Evolutionary conservation across 2,329 filamentous ascomycete genomes (phyloP), one percentile per base, ranked within the genome.

Genomic region (Pyrenophora graminea): DNA sequence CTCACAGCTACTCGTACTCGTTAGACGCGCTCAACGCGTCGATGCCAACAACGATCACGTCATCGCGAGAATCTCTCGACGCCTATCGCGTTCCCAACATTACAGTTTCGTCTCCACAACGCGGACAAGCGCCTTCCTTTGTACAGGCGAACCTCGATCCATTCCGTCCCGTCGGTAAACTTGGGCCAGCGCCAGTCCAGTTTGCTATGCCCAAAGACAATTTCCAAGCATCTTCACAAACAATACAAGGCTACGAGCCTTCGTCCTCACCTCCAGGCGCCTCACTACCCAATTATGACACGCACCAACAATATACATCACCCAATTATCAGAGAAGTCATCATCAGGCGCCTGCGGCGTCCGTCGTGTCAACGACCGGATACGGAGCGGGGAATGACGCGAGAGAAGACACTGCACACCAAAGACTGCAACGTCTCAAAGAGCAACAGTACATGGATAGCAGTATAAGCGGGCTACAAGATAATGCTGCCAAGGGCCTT

Each of bases 401-500:
- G 13, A 36, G 40, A 34, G 55, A 66, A 45, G 49, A 53, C 47
- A 47, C 59, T 45, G 53, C 61, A 46, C 51, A 67, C 27, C 56
- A 65, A 39, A 47, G 63, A 33, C 33, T 68, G 15, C 55, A 67
- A 42, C 55, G 62, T 40, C 58, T 65, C 59, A 66, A 60, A 47
- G 59, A 64, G 41, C 60, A 70, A 40, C 61, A 61, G 27, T 67
- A 62, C 31, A 58, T 64, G 23, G 69, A 65, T 19, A 64, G 67
- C 9, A 72, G 80, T 43, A 75, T 75, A 42, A 80, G 76, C 63
- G 76, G 75, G 15, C 72, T 79, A 32, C 77, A 77, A 50, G 80
- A 77, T 3, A 74, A 77, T 38, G 82, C 81, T 7, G 81, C 78
- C 10, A 80, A 78, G 61, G 82, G 80, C 6, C 63, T 86, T 58